phyloP scores from a whole-genome alignment of 2,329 filamentous ascomycete species.

The Aspergillus transmontanensis region DNA sequence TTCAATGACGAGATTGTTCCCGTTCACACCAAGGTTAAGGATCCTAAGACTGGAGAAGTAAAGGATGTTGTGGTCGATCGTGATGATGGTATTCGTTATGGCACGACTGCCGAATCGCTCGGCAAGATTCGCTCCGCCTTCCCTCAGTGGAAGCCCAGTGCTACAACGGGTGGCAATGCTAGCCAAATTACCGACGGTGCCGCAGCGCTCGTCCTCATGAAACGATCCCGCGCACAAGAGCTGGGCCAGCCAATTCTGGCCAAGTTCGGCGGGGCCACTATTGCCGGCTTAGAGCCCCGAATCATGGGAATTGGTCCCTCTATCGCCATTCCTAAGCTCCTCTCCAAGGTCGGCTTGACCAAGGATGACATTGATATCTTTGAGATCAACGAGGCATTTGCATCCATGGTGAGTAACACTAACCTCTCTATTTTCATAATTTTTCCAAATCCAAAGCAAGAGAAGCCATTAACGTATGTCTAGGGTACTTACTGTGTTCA shows the following conservation, averaged over 20 bases:
- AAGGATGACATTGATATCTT: conserved; percentile 44
- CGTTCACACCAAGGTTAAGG: conserved; percentile 77
- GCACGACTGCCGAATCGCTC: conserved; percentile 79
- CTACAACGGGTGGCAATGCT: conserved; percentile 90
- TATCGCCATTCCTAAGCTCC: conserved; percentile 86
- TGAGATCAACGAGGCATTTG: conserved; percentile 83
- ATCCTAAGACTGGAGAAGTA: conserved; percentile 83
- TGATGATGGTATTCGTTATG: conserved; percentile 82
- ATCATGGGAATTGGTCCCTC: conserved; percentile 93
- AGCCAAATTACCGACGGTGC: conserved; percentile 91
- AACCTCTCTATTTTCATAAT: background rate
- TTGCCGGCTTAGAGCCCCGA: conserved; percentile 82
- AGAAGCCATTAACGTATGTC: conserved; percentile 9
- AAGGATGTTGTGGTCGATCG: conserved; percentile 75
- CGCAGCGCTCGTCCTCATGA: conserved; percentile 89
- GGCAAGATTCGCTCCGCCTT: conserved; percentile 85
- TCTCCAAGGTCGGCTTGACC: conserved; percentile 76
- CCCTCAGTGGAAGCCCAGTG: conserved; percentile 71
- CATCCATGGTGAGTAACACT: conserved; percentile 52
- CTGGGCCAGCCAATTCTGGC: conserved; percentile 83
- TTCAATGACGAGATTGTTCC: conserved; percentile 87
- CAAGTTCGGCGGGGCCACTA: conserved; percentile 81
- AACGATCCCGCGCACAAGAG: conserved; percentile 78
- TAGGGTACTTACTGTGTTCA: conserved; percentile 90
- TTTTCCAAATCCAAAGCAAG: background rate